A percentile compares a stretch with the other conserved stretches of the same genome.
Evolutionary conservation across 1,284 basidiomycete species (phyloP).

Genomic region (Tremellales sp.): DNA sequence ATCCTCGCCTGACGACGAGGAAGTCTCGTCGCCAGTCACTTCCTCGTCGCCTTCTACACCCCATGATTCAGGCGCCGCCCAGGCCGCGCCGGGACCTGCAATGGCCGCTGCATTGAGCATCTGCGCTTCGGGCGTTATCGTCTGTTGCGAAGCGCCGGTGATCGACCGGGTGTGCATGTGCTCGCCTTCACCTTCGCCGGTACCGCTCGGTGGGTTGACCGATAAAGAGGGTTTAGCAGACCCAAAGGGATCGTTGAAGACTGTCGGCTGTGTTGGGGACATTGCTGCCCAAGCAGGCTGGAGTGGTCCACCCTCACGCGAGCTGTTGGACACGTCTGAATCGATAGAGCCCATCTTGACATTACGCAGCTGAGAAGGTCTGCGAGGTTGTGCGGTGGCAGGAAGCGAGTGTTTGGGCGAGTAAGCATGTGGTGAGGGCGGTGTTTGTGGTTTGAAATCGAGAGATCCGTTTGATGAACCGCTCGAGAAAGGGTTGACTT

Average conservation of each 20-base stretch:
- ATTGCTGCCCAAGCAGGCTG: conserved; percentile 33
- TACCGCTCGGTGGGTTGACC: not conserved
- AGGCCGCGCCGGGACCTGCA: conserved; percentile 37
- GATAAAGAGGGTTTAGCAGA: not conserved
- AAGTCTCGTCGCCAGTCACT: conserved; percentile 17
- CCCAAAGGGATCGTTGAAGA: conserved; percentile 45
- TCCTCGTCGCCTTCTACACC: conserved; percentile 53
- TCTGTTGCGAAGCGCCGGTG: not conserved
- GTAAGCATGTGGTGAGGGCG: conserved; percentile 35
- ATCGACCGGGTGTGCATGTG: not conserved
- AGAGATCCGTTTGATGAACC: conserved; percentile 17
- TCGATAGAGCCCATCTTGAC: conserved; percentile 38
- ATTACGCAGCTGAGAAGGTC: conserved; percentile 46
- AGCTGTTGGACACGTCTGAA: conserved; percentile 23
- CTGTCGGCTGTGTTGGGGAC: conserved; percentile 11
- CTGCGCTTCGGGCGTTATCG: not conserved
- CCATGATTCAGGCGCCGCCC: conserved; percentile 55
- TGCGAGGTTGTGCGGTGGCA: conserved; percentile 32
- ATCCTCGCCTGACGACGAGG: conserved; percentile 20
- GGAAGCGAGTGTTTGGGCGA: conserved; percentile 29
- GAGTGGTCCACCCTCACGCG: conserved; percentile 15
- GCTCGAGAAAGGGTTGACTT: conserved; percentile 26
- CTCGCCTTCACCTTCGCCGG: not conserved
- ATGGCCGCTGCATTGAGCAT: conserved; percentile 7
- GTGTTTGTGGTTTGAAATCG: conserved; percentile 24